These are phyloP conservation scores for Phytophthora sp. DNA, from an alignment of 352 stramenopile species.

Conservation along the genomic window DNA sequence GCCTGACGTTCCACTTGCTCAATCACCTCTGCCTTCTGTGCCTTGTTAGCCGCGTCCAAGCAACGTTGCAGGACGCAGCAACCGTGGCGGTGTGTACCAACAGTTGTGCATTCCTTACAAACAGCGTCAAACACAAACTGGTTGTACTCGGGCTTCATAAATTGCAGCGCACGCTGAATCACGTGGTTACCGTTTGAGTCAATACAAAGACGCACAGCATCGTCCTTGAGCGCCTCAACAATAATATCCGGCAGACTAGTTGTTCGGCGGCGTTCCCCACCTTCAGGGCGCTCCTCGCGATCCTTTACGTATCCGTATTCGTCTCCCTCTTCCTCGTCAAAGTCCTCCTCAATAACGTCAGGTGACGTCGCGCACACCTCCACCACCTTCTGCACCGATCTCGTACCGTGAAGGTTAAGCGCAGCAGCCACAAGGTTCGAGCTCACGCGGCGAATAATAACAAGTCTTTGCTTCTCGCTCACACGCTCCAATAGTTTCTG, in stretches of 20 bases:
- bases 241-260: slow-evolving; percentile 90
- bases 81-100: slow-evolving; percentile 96
- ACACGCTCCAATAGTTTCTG: slow-evolving; percentile 98
- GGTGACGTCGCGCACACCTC: slow-evolving; percentile 92
- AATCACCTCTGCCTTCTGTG: slow-evolving; percentile 91
- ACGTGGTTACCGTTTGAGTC: slow-evolving; percentile 98
- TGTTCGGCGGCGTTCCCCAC: slow-evolving; percentile 17
- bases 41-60: slow-evolving; percentile 91
- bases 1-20: slow-evolving; percentile 95
- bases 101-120: slow-evolving; percentile 94
- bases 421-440: slow-evolving; percentile 95
- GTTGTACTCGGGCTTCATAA: slow-evolving; percentile 93
- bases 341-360: slow-evolving; percentile 65
- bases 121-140: slow-evolving; percentile 98
- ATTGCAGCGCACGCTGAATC: slow-evolving; percentile 97
- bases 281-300: slow-evolving; percentile 24
- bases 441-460: slow-evolving; percentile 94
- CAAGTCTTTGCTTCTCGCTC: slow-evolving; percentile 88
- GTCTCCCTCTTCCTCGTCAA: slow-evolving; percentile 44
- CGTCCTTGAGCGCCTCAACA: slow-evolving; percentile 93
- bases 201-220: slow-evolving; percentile 96
- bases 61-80: slow-evolving; percentile 98
- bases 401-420: slow-evolving; percentile 97
- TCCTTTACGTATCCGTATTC: slow-evolving; percentile 35
- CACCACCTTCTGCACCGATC: slow-evolving; percentile 98